These are phyloP conservation scores for Astrephomene gubernaculifera DNA, from an alignment of 139 green algal genomes.

Conservation along the genomic window DNA sequence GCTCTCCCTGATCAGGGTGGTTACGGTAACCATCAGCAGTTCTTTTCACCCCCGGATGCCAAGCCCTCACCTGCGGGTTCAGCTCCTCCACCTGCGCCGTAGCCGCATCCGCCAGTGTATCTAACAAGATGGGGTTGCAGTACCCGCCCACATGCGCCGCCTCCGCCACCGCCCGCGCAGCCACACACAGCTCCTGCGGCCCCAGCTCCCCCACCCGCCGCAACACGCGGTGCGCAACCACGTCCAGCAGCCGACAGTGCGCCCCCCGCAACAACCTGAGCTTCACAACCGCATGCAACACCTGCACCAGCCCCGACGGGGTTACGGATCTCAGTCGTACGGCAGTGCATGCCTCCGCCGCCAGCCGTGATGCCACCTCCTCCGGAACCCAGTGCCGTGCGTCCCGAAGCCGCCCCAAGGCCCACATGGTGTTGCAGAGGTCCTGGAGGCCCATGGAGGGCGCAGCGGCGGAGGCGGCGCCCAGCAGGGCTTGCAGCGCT, in stretches of 20 bases:
- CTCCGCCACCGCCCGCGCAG: constrained; percentile 26
- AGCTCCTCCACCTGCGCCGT: background rate
- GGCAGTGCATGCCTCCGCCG: background rate
- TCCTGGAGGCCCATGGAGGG: constrained; percentile 32
- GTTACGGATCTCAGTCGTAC: background rate
- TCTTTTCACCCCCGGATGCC: too few relatives aligned
- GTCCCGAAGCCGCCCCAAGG: background rate
- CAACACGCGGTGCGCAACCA: constrained; percentile 12
- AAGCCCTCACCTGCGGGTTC: constrained; percentile 16
- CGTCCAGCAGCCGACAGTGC: background rate
- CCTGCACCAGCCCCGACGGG: constrained; percentile 22
- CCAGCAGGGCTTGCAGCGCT: background rate
- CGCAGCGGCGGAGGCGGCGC: background rate
- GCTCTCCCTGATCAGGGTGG: too few relatives aligned
- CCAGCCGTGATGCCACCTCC: background rate
- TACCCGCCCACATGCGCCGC: background rate
- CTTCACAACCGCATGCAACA: constrained; percentile 22
- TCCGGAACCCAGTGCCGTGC: background rate
- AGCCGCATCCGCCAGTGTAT: constrained; percentile 15
- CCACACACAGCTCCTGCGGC: constrained; percentile 34
- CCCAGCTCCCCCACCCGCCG: background rate
- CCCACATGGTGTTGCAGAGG: constrained; percentile 54
- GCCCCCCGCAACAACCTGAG: background rate
- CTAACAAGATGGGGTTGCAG: constrained; percentile 38
- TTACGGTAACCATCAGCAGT: too few relatives aligned